A percentile compares a stretch with the other conserved stretches of the same genome.
Conservation (phyloP, 345 rosid genomes). For the Luvunga scandens region DNA sequence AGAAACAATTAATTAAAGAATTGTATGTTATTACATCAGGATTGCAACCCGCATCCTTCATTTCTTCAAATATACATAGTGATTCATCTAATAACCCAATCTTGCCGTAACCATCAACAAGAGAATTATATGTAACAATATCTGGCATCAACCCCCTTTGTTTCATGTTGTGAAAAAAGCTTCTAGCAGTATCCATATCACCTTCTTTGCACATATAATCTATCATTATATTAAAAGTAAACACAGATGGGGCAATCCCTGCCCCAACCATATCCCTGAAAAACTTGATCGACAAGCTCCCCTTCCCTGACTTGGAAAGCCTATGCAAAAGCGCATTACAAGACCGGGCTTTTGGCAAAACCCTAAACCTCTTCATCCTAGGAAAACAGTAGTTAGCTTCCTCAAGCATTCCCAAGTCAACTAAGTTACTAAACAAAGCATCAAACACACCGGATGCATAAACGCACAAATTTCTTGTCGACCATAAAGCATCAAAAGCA, state of each 20-base stretch:
- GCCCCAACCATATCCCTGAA: conserved; percentile 50
- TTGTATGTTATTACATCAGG: conserved; percentile 69
- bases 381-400: conserved; percentile 52
- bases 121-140: conserved; percentile 65
- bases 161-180: conserved; percentile 59
- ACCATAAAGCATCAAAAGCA: conserved; percentile 64
- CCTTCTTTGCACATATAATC: conserved; percentile 67
- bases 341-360: conserved; percentile 61
- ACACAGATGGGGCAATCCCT: conserved; percentile 50
- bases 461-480: conserved; percentile 52
- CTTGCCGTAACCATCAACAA: conserved; percentile 71
- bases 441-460: conserved; percentile 69
- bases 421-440: conserved; percentile 63
- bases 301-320: conserved; percentile 42
- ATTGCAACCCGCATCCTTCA: conserved; percentile 46
- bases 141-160: conserved; percentile 52
- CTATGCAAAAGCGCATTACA: conserved; percentile 59
- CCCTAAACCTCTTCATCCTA: conserved; percentile 52
- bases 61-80: conserved; percentile 43
- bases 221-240: conserved; percentile 68
- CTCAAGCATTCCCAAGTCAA: conserved; percentile 61
- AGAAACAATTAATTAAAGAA: conserved; percentile 59
- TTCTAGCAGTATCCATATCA: conserved; percentile 41
- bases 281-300: conserved; percentile 31
- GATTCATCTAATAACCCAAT: conserved; percentile 49